Evolutionary conservation across 148 eudicot species (phyloP), one percentile per base, ranked within the genome.

Genomic region (Cornus suecica): DNA sequence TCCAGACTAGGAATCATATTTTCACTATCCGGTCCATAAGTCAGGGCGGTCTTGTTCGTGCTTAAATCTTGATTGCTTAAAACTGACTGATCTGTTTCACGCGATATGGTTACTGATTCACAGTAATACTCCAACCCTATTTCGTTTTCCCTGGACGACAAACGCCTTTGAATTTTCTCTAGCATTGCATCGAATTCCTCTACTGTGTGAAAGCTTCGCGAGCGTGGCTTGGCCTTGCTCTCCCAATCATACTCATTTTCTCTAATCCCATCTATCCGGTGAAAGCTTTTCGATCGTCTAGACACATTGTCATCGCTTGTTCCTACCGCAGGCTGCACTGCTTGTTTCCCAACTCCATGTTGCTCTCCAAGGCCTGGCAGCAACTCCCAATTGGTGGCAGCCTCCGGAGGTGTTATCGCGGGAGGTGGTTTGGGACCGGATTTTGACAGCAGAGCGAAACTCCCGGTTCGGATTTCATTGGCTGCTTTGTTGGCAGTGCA

Each of bases 131-230:
- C 31, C 8, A 42, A 42, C 62, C 62, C 37, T 51, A 16, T 9
- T 51, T 18, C 29, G n/a, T n/a, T 15, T 27, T 14, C 62, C 73
- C 31, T 9, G 24, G 18, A 54, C 60, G 27, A 56, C 61, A 37
- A 37, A 37, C 42, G 9, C 9, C 9, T 37, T 37, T 51, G 61
- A 31, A 82, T 71, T 31, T 48, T 74, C 65, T 66, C 76, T 7
- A 78, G 20, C 78, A 82, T 37, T 23, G 79, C 77, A 31, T 82
- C 82, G 32, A 71, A 82, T 54, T 82, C 82, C 63, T 79, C 82
- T 20, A 82, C 82, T 4, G 85, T 82, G 75, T 82, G 85, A 42
- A 82, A 82, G 66, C 82, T 79, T 71, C 77, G 48, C 5, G 79
- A 68, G 9, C 82, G 74, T 61, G 10, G 52, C 9, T 25, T 15